Base-by-base conservation (phyloP, 2,329 filamentous ascomycete species). In the Hypoxylon sp. region DNA sequence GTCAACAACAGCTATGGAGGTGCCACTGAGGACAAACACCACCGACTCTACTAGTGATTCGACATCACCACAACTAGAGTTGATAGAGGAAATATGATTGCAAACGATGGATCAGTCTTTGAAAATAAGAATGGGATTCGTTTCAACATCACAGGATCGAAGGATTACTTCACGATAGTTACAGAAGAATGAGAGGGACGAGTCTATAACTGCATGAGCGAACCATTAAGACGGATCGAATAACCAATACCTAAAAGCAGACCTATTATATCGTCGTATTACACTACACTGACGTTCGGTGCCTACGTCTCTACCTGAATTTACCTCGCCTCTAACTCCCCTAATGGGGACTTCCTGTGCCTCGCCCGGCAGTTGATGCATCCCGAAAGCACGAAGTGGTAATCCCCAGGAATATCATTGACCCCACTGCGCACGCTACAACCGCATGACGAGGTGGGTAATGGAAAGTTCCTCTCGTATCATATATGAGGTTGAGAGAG, bases 271-370 rank as follows among this genome's bases (percentile, higher is more conserved):
- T 66, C 54, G 62, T 63, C 60, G 58, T 70, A 65, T 70, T 47
- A 65, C 60, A 63, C 31, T 66, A 63, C 64, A 57, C 52, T 48
- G 51, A 22, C 31, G 31, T 52, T 66, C 52, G 54, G 55, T 65
- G 60, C 61, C 69, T 51, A 60, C 37, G 37, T 57, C 24, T 44
- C 50, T 63, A 54, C 58, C 61, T 63, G 48, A 63, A 63, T 63
- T 60, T 67, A 69, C 63, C 69, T 71, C 66, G 69, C 64, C 67
- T 64, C 53, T 62, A 66, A 63, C 59, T 54, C 66, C 69, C 66
- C 22, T 62, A 62, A 52, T 64, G 69, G 63, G 53, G 51, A 8
- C 46, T 22, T 31, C 59, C 50, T 52, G 64, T 64, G 52, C 64
- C 42, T 65, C 63, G 24, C 26, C 65, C 71, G 62, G 64, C 57